Percentiles rank a stretch among this genome's conserved stretches.
phyloP scores from a whole-genome alignment of 1,284 basidiomycete genomes.

The Ceratobasidium sp. region DNA sequence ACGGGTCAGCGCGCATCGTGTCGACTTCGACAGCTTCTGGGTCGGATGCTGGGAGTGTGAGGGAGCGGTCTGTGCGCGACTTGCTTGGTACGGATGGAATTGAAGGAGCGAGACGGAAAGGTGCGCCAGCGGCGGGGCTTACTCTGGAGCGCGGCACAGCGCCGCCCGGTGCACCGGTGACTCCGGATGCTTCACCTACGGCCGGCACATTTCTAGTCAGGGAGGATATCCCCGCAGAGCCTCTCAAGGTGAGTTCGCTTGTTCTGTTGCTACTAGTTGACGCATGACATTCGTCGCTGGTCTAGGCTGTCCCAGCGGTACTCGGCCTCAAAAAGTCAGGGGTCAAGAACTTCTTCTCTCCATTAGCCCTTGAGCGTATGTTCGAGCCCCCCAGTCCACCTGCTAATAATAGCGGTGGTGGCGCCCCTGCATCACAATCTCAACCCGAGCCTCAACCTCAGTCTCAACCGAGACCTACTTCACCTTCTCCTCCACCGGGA shows the following conservation, averaged over 20 bases:
- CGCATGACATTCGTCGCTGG: background rate
- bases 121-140: background rate
- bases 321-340: conserved; percentile 50
- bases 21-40: background rate
- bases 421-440: conserved; percentile 48
- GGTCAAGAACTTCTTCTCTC: conserved; percentile 86
- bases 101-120: conserved; percentile 18
- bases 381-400: conserved; percentile 89
- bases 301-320: conserved; percentile 23
- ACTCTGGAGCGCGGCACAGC: background rate
- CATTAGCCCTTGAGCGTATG: conserved; percentile 85
- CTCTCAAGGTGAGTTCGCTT: conserved; percentile 57
- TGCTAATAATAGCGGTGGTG: conserved; percentile 44
- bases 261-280: conserved; percentile 37
- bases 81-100: conserved; percentile 7
- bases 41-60: conserved; percentile 5
- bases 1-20: conserved; percentile 31
- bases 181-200: conserved; percentile 25
- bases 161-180: background rate
- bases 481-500: conserved; percentile 48
- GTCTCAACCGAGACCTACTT: conserved; percentile 46
- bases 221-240: conserved; percentile 69
- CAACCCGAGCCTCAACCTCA: conserved; percentile 53
- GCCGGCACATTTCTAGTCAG: conserved; percentile 82
- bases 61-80: conserved; percentile 27